Evolutionary conservation across 169 alveolate genomes (phyloP).

Genomic region (Toxoplasma gondii): DNA sequence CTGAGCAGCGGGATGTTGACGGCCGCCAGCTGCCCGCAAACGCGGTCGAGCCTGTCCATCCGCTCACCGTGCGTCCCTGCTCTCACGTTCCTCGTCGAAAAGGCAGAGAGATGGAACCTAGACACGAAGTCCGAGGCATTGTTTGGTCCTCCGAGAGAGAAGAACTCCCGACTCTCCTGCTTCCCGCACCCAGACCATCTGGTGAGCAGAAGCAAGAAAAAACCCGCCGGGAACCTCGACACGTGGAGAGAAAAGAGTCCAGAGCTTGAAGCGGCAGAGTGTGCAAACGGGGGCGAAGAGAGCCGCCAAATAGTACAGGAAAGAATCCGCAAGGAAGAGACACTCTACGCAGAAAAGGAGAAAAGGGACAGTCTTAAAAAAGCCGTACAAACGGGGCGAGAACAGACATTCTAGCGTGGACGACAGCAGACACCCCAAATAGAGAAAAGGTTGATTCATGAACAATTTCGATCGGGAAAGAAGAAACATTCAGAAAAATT

Average conservation of each 20-base stretch:
- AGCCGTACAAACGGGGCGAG: neutral
- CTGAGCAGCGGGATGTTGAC: slow-evolving; percentile 5
- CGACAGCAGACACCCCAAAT: too few species aligned
- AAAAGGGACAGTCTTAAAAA: neutral
- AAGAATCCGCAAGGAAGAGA: neutral
- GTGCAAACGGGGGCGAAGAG: neutral
- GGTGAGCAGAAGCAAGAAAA: neutral
- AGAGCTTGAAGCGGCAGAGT: neutral
- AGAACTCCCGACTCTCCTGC: neutral
- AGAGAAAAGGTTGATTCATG: too few species aligned
- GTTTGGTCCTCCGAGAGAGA: neutral
- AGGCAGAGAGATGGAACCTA: neutral
- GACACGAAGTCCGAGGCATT: neutral
- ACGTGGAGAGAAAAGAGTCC: too few species aligned
- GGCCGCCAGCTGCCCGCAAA: neutral
- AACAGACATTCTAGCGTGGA: too few species aligned
- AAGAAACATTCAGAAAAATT: too few species aligned
- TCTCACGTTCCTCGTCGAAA: neutral
- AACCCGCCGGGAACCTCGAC: neutral
- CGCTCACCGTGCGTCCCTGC: neutral
- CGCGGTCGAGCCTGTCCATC: slow-evolving; percentile 6
- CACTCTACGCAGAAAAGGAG: neutral
- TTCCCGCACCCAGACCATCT: neutral
- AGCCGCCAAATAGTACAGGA: neutral
- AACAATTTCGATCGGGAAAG: too few species aligned